These are phyloP conservation scores for Allantophomopsis cytisporea DNA, from an alignment of 2,329 filamentous ascomycete genomes.

Conservation along the genomic window DNA sequence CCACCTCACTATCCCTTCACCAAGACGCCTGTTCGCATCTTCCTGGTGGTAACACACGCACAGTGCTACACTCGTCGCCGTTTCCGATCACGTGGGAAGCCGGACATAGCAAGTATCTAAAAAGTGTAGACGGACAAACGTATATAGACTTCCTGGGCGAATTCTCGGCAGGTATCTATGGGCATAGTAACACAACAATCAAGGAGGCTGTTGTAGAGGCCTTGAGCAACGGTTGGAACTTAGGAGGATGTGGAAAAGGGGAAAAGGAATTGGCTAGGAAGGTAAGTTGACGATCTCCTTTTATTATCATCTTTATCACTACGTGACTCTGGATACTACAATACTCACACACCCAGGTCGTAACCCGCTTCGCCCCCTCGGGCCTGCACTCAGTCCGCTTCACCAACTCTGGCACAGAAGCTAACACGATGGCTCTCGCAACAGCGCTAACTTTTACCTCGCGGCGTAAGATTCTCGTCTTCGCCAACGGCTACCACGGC, in stretches of 20 bases:
- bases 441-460: slow-evolving; percentile 9
- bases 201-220: slow-evolving; percentile 29
- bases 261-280: slow-evolving; percentile 36
- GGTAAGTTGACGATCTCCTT: slow-evolving; percentile 2
- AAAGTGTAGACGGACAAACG: slow-evolving; percentile 8
- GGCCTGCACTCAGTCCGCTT: slow-evolving; percentile 42
- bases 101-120: slow-evolving; percentile 8
- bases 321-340: no score
- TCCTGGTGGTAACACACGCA: slow-evolving; percentile 13
- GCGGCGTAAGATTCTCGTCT: slow-evolving; percentile 10
- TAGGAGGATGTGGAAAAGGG: slow-evolving; percentile 35
- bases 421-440: slow-evolving; percentile 45
- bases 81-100: slow-evolving; percentile 10
- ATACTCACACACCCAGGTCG: slow-evolving; percentile 19
- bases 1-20: slow-evolving; percentile 5
- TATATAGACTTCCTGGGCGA: slow-evolving; percentile 51
- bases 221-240: slow-evolving; percentile 32
- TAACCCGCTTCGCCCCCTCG: slow-evolving; percentile 29
- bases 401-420: slow-evolving; percentile 53
- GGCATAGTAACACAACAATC: slow-evolving; percentile 46
- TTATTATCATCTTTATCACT: background rate
- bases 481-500: slow-evolving; percentile 13
- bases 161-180: slow-evolving; percentile 51
- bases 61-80: slow-evolving; percentile 10
- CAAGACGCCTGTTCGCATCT: slow-evolving; percentile 10